Base-by-base conservation (phyloP, 148 eudicot genomes). In the Cornus florida region DNA sequence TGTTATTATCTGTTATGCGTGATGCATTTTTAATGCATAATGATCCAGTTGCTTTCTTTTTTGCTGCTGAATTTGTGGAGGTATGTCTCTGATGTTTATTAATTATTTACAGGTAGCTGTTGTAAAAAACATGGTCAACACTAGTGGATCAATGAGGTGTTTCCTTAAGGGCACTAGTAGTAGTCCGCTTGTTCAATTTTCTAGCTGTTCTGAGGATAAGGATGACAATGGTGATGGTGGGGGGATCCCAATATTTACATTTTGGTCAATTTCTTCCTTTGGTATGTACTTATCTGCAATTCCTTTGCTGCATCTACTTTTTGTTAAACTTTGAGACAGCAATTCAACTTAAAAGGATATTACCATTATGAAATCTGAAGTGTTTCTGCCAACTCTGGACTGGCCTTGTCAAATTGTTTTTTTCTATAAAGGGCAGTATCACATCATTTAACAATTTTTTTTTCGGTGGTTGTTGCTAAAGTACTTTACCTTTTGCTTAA, bases 211-310 rank as follows among this genome's bases (percentile, higher is more conserved):
- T 31, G 89, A 82, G 32, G 85, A 87, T 73, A 79, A 77, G 80
- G 81, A 82, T 84, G 99, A 95, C 82, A 81, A 59, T 59, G 99
- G 99, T 38, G 99, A 93, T 82, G 92, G 97, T 79, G 97, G 95
- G 67, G 97, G 99, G 62, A 84, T 86, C 82, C 90, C 91, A 10
- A 97, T 92, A 39, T 92, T 80, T 83, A 81, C 88, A 67, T 88
- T 89, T 82, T 87, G 80, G 85, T 79, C 97, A 67, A 86, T 91
- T 48, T 81, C 90, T 82, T 71, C 81, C 71, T 88, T 87, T 76
- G 99, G 98, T 93, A 93, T n/a, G 91, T 84, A 81, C 80, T 9
- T 69, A 22, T 20, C 46, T 67, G 67, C 56, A 28, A 12, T 4
- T 67, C 43, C 50, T 23, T 39, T 62, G 17, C 23, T 69, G 38